Evolutionary conservation across 805 yeast species (phyloP), one percentile per base, ranked within the genome.

Genomic region (Yarrowia bubula): DNA sequence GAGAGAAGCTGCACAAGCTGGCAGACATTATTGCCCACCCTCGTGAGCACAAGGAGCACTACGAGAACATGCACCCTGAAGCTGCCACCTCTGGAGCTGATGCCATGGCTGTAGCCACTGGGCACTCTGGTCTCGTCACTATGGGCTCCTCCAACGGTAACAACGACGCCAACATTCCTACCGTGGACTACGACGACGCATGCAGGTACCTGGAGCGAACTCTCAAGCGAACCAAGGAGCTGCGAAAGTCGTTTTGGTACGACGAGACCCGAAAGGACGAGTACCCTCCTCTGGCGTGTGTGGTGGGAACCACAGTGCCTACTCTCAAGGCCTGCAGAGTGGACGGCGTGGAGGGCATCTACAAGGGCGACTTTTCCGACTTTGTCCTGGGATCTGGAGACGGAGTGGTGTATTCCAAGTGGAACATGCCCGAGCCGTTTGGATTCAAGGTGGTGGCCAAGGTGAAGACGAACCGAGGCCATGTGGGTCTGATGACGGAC

Each of bases 351-450:
- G 82, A 86, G 47, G 95, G 85, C 41, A 85, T 92, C 66, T 80
- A 77, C 66, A 80, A 82, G 43, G 97, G 96, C 3, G 82, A 84
- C 68, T 92, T 89, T 76, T 85, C 82, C 68, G 87, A 89, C 70
- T 88, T 90, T 70, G 84, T 82, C 70, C 92, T 90, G 71, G 96
- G 96, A 0, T 90, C 90, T 4, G 98, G 98, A 14, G 98, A 92
- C 74, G 98, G 98, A 47, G 97, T 92, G 17, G 90, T 90, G 1
- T 89, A 89, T 75, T 89, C 88, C 69, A 84, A 84, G 68, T 88
- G 92, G 88, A 75, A 89, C 57, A 83, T 92, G 84, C 98, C 97
- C 0, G 89, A 88, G 69, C 76, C 77, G 46, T 81, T 81, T 68
- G 96, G 93, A 0, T 91, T 88, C 71, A 86, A 87, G 3, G 70